A percentile compares a stretch with the other conserved stretches of the same genome.
phyloP scores from a whole-genome alignment of 2,329 filamentous ascomycete species.

The Akanthomyces lecanii region DNA sequence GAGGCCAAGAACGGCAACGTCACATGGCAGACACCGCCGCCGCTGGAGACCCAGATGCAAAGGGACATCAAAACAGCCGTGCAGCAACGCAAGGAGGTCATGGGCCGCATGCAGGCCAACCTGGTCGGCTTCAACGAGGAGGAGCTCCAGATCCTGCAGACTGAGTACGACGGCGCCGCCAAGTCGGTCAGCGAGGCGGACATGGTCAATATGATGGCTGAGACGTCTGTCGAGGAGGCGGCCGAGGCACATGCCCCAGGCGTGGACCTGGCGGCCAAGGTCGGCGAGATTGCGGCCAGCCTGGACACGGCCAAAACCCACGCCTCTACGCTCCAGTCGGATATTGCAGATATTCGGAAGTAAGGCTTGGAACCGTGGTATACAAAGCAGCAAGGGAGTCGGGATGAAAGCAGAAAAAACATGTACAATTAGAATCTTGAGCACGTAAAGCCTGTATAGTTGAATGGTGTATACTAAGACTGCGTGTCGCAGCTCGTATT shows the following conservation, averaged over 20 bases:
- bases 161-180: constrained; percentile 25
- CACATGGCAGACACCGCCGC: constrained; percentile 53
- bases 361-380: neutral
- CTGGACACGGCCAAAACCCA: neutral
- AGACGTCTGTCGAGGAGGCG: constrained; percentile 15
- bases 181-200: constrained; percentile 33
- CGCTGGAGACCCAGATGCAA: constrained; percentile 39
- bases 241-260: neutral
- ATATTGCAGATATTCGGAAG: constrained; percentile 8
- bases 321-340: constrained; percentile 6
- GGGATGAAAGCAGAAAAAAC: neutral
- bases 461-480: constrained; percentile 9
- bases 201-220: constrained; percentile 32
- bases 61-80: constrained; percentile 29
- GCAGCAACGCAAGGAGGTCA: constrained; percentile 32
- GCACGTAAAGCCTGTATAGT: constrained; percentile 4
- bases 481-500: neutral
- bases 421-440: constrained; percentile 14
- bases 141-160: constrained; percentile 32
- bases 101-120: constrained; percentile 34
- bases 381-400: neutral
- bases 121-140: constrained; percentile 36
- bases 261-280: neutral
- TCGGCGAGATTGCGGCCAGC: constrained; percentile 19
- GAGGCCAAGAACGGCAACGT: constrained; percentile 59